Percentiles rank a stretch among this genome's conserved stretches.
Evolutionary conservation across 306 rosid genomes (phyloP).

Genomic region (Fragaria ananassa): DNA sequence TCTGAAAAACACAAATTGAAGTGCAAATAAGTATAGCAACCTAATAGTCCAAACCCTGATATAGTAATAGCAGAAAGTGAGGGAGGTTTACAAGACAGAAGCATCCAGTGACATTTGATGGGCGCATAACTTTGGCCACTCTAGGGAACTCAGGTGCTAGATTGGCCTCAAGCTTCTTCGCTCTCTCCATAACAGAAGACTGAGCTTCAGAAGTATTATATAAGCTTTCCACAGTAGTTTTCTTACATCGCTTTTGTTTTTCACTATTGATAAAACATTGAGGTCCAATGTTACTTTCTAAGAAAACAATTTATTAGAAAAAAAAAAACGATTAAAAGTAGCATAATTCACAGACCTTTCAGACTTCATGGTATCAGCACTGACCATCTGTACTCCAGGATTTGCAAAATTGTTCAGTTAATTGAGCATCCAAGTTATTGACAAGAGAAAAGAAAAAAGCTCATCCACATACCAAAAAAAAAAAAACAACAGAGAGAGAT

Average conservation of each 20-base stretch:
- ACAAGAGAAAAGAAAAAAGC: background rate
- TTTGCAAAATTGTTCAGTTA: background rate
- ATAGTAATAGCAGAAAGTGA: background rate
- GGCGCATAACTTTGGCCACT: conserved; percentile 39
- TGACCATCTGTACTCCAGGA: conserved; percentile 19
- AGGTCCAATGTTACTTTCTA: background rate
- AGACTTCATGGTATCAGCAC: conserved; percentile 9
- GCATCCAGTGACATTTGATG: conserved; percentile 43
- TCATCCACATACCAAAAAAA: background rate
- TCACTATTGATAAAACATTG: background rate
- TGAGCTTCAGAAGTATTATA: conserved; percentile 9
- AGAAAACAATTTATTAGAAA: background rate
- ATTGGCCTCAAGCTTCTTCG: conserved; percentile 34
- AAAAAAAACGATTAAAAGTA: background rate
- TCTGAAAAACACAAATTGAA: conserved; percentile 34
- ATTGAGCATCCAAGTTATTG: background rate
- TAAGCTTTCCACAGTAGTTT: conserved; percentile 7
- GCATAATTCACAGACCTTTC: conserved; percentile 28
- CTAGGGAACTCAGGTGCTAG: conserved; percentile 35
- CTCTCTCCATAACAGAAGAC: conserved; percentile 24
- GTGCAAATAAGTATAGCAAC: conserved; percentile 1
- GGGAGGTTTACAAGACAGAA: conserved; percentile 49
- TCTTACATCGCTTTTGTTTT: conserved; percentile 26
- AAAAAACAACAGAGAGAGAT: background rate
- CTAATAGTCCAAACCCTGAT: background rate